Conservation (phyloP, 2,329 filamentous ascomycete genomes). For the Colletotrichum plurivorum region DNA sequence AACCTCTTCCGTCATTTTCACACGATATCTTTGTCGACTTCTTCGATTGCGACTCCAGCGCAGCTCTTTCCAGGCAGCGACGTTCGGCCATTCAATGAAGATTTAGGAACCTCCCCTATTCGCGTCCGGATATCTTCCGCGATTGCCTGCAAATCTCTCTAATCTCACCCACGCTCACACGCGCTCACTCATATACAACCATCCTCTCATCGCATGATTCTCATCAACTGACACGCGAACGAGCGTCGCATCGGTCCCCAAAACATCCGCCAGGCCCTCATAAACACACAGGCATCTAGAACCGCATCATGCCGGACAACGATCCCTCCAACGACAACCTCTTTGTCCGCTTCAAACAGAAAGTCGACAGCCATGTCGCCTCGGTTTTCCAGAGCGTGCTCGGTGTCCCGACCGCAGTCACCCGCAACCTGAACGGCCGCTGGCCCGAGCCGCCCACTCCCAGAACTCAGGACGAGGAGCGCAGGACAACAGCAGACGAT, state of each 20-base stretch:
- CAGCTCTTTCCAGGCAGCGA: not conserved
- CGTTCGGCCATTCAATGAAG: constrained; percentile 20
- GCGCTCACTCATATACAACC: not conserved
- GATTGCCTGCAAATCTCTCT: constrained; percentile 22
- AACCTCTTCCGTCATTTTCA: constrained; percentile 20
- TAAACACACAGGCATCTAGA: constrained; percentile 1
- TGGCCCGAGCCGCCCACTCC: constrained; percentile 31
- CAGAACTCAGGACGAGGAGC: constrained; percentile 21
- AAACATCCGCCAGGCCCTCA: constrained; percentile 10
- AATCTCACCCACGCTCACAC: not conserved
- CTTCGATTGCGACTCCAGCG: no score
- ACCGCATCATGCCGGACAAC: constrained; percentile 34
- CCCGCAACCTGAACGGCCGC: constrained; percentile 44
- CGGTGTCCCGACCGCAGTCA: constrained; percentile 45
- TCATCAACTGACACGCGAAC: constrained; percentile 34
- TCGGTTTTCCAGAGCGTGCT: constrained; percentile 46
- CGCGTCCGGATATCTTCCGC: constrained; percentile 34
- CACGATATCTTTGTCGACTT: not conserved
- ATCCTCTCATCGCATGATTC: not conserved
- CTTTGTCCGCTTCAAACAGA: constrained; percentile 58
- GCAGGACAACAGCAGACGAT: not conserved
- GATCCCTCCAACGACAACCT: constrained; percentile 45
- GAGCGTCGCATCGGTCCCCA: not conserved
- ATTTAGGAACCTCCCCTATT: constrained; percentile 11
- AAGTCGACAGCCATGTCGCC: constrained; percentile 55